Evolutionary conservation across 2,329 filamentous ascomycete genomes (phyloP).

Genomic region (Nothophoma quercina): DNA sequence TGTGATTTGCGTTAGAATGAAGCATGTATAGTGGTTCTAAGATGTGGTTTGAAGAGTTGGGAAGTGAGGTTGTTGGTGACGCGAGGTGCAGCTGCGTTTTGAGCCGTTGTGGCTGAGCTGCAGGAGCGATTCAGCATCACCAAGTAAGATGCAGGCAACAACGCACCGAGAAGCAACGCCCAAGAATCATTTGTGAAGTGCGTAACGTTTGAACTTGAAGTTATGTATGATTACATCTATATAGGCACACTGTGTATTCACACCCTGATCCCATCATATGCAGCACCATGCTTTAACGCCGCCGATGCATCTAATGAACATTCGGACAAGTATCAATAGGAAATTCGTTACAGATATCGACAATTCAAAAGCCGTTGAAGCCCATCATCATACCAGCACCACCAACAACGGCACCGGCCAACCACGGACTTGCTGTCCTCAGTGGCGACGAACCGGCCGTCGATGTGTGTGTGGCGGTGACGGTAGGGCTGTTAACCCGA

Average conservation of each 20-base stretch:
- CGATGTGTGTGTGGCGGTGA: constrained; percentile 23
- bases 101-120: too few species aligned
- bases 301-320: background rate
- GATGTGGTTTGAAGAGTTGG: too few species aligned
- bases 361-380: constrained; percentile 39
- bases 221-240: background rate
- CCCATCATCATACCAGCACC: constrained; percentile 43
- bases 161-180: too few species aligned
- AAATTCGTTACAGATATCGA: background rate
- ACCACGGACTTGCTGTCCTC: constrained; percentile 39
- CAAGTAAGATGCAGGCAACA: too few species aligned
- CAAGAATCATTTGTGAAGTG: too few species aligned
- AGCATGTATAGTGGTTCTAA: too few species aligned
- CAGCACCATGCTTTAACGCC: background rate
- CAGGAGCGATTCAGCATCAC: too few species aligned
- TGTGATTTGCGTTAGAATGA: too few species aligned
- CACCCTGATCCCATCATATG: background rate
- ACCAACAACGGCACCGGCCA: constrained; percentile 38
- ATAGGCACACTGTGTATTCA: background rate
- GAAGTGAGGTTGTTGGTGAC: too few species aligned
- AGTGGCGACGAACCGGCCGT: constrained; percentile 33
- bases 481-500: constrained; percentile 44
- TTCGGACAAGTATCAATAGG: background rate
- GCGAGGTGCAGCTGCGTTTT: too few species aligned
- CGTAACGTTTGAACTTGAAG: too few species aligned